Evolutionary conservation across 129 eudicot species (phyloP), one percentile per base, ranked within the genome.

Genomic region (Artemisia argyi): DNA sequence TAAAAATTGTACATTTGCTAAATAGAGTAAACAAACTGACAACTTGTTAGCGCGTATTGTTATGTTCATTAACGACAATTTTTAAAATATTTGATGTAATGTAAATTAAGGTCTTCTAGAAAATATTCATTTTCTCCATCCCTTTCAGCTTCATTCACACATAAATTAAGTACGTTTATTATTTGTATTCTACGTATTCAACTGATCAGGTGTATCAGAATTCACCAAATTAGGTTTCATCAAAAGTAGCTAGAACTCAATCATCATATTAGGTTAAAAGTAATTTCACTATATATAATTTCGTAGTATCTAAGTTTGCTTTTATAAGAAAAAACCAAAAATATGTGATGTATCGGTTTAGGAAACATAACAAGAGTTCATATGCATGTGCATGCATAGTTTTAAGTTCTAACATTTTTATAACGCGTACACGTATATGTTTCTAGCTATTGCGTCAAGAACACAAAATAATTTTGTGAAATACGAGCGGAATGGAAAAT

Each of bases 201-300:
- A 63, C 11, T 61, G 24, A 0, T 39, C 46, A 42, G 7, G 17
- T 73, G 72, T 78, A 77, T 71, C 46, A 70, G 15, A 77, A 22
- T 62, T 71, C 56, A 42, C 53, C 44, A 24, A 70, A 17, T 44
- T 71, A 56, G 73, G 68, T 78, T 54, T 54, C 76, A 63, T 53
- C 73, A 78, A 46, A 71, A 78, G 82, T 56, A 78, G 82, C 66
- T 71, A 78, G 52, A 63, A 78, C 77, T 63, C 64, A 46, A 71
- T 54, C 74, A 67, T 71, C 82, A 65, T 71, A 71, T 65, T 42
- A 71, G 76, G 77, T 64, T 53, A 49, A 19, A 28, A 48, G 69
- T 76, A 61, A 28, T 48, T 50, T 63, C 72, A 47, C 67, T 24
- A 70, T n/a, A 71, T 24, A 70, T n/a, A 71, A 63, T 76, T 62